Base-by-base conservation (phyloP, 257 asterid genomes). In the Solanum chmielewskii region DNA sequence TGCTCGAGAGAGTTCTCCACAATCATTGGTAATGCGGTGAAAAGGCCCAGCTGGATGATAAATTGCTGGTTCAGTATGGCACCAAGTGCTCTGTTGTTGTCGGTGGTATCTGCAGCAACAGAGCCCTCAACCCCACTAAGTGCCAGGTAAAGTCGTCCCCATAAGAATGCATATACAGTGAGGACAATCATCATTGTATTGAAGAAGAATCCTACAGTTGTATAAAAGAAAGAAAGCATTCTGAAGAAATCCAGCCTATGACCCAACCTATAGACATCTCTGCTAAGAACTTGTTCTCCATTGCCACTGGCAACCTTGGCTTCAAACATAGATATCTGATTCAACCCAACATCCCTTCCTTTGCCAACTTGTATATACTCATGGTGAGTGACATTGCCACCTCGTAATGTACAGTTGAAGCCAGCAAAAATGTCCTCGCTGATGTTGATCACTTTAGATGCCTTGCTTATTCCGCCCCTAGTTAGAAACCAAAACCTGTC, bases 361-460 rank as follows among this genome's bases (percentile, higher is more conserved):
- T 97, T 97, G 68, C 99, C 99, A 88, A 97, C 99, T 93, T 97
- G 99, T 87, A 97, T 93, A 89, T 97, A 97, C 90, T 97, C 99
- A 52, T 97, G 99, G 90, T 97, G 99, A 78, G 99, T 97, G 86
- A 95, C 91, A 92, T 94, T 95, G 56, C 99, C 99, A 75, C 99
- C 99, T 89, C 99, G 91, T 94, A 97, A 86, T 18, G 99, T 97
- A 92, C 99, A 97, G 88, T 97, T 97, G 92, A 97, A 97, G 82
- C 99, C 99, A 86, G 99, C 99, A 91, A 97, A 97, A 87, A 97
- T 97, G 87, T 97, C 99, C 91, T 97, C 99, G 66, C 99, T 97
- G 88, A 97, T 97, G 88, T 97, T 97, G 87, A 97, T 97, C 85
- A 97, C 98, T 88, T 95, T 92, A 75, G 99, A 97, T 90, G 99